These are phyloP conservation scores for Ophiostoma tasmaniense DNA, from an alignment of 2,329 filamentous ascomycete species.

Conservation along the genomic window DNA sequence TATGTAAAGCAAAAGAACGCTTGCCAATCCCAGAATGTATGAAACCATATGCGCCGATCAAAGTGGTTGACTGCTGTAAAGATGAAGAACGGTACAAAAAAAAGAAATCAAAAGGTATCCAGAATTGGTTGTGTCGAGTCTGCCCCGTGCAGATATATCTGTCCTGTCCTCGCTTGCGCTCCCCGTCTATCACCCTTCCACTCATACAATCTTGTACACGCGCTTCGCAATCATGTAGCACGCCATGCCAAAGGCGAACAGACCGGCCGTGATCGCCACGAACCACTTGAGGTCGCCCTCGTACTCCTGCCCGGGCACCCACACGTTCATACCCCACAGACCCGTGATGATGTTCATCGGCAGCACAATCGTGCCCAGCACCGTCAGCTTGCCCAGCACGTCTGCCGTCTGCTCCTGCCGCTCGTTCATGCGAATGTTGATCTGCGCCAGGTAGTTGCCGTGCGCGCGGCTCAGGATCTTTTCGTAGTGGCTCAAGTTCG, in stretches of 20 bases:
- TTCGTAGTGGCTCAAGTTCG: conserved; percentile 91
- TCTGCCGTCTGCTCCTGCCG: conserved; percentile 92
- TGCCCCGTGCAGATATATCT: not conserved
- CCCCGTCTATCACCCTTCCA: not conserved
- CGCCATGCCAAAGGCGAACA: conserved; percentile 68
- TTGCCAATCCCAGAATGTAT: not conserved
- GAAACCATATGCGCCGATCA: not conserved
- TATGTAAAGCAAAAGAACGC: not conserved
- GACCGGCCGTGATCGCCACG: conserved; percentile 61
- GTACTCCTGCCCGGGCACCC: conserved; percentile 82
- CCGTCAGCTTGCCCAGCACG: conserved; percentile 87
- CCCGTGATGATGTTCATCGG: conserved; percentile 99
- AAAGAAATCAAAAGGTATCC: not conserved
- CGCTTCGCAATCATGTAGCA: conserved; percentile 79
- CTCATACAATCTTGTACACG: conserved; percentile 74
- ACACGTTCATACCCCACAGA: conserved; percentile 98
- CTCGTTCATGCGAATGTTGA: conserved; percentile 98
- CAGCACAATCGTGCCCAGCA: conserved; percentile 90
- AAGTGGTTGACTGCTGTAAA: not conserved
- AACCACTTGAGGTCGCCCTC: conserved; percentile 72
- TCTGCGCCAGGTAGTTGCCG: conserved; percentile 96
- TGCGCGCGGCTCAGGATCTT: conserved; percentile 88
- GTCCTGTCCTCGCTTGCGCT: not conserved
- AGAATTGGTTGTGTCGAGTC: not conserved
- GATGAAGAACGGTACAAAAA: not conserved